Evolutionary conservation across 2,329 filamentous ascomycete species (phyloP).

Genomic region (Tolypocladium guangdongense): DNA sequence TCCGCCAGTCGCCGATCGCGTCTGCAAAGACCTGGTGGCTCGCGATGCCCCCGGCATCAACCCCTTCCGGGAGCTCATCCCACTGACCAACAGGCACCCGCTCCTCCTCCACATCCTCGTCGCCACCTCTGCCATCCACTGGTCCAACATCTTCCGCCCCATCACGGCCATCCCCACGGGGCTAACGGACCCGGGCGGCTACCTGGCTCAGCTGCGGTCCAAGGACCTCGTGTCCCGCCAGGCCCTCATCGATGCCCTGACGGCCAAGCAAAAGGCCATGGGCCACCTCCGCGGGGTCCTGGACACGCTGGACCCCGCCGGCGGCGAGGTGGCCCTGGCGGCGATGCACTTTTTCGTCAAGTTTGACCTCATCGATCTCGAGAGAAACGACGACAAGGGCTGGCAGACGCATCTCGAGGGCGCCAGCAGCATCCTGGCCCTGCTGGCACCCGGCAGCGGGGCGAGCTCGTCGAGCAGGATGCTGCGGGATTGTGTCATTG

Average conservation of each 20-base stretch:
- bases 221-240: slow-evolving; percentile 25
- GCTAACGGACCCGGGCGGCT: slow-evolving; percentile 23
- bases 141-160: slow-evolving; percentile 31
- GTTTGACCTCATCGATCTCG: slow-evolving; percentile 38
- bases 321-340: slow-evolving; percentile 35
- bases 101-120: slow-evolving; percentile 37
- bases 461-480: slow-evolving; percentile 19
- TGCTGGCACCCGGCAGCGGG: slow-evolving; percentile 19
- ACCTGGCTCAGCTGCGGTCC: slow-evolving; percentile 24
- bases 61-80: slow-evolving; percentile 37
- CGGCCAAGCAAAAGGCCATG: slow-evolving; percentile 36
- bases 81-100: slow-evolving; percentile 32
- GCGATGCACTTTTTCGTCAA: slow-evolving; percentile 41
- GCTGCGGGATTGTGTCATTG: slow-evolving; percentile 34
- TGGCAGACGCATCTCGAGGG: slow-evolving; percentile 37
- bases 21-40: slow-evolving; percentile 44
- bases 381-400: slow-evolving; percentile 26
- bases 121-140: slow-evolving; percentile 38
- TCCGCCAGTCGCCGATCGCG: slow-evolving; percentile 28
- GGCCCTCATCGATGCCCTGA: slow-evolving; percentile 34
- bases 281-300: slow-evolving; percentile 29
- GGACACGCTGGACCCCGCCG: slow-evolving; percentile 25
- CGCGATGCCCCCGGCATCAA: slow-evolving; percentile 34
- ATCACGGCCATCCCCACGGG: slow-evolving; percentile 18
- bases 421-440: slow-evolving; percentile 29